Conservation (phyloP, 345 rosid genomes). For the Erodium maritimum region DNA sequence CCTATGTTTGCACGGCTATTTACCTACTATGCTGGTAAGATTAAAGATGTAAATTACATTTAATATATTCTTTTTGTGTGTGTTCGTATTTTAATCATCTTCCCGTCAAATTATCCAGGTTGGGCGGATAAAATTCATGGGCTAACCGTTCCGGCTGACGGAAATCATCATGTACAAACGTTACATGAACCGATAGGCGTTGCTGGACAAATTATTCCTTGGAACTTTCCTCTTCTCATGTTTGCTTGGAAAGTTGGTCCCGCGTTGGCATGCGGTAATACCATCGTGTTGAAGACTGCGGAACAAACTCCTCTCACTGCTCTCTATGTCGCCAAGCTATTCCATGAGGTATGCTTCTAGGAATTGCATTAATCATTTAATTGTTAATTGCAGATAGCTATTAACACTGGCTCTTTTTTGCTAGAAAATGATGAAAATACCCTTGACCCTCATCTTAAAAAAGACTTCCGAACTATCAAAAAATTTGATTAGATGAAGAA, state of each 20-base stretch:
- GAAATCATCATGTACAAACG: conserved; percentile 47
- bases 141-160: conserved; percentile 46
- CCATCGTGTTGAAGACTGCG: conserved; percentile 50
- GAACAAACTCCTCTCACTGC: conserved; percentile 60
- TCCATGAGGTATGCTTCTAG: conserved; percentile 39
- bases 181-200: conserved; percentile 59
- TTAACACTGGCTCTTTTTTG: too few species aligned
- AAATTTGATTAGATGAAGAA: too few species aligned
- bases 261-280: conserved; percentile 53
- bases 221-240: conserved; percentile 61
- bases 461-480: too few species aligned
- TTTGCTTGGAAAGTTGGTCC: conserved; percentile 63
- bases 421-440: too few species aligned
- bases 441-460: too few species aligned
- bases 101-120: conserved; percentile 20
- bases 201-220: conserved; percentile 55
- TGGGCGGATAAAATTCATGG: conserved; percentile 67
- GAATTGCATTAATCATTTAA: conserved; percentile 2
- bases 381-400: too few species aligned
- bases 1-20: conserved; percentile 66
- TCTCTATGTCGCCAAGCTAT: conserved; percentile 40
- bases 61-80: neutral
- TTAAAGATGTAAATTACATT: neutral
- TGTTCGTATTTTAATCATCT: neutral
- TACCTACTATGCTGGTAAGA: conserved; percentile 79